phyloP scores from a whole-genome alignment of 441 rosid species.

The Populus hybrid region DNA sequence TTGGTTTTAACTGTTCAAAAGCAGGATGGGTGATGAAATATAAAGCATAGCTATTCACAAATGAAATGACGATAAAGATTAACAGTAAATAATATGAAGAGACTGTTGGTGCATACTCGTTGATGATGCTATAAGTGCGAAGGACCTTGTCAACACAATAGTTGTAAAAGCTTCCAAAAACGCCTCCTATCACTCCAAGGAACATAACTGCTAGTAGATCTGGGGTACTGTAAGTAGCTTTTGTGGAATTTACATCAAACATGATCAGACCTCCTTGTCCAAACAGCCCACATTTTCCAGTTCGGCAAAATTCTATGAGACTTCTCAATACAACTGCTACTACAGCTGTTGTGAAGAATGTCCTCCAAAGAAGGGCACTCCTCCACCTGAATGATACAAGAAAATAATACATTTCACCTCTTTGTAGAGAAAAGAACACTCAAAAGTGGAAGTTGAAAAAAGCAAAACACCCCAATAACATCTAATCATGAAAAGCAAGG shows the following conservation, averaged over 20 bases:
- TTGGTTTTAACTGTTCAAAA: neutral
- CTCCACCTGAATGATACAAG: slow-evolving; percentile 69
- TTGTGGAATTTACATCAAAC: slow-evolving; percentile 72
- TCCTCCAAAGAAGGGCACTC: slow-evolving; percentile 98
- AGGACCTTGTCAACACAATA: slow-evolving; percentile 83
- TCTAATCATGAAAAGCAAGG: neutral
- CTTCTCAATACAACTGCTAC: slow-evolving; percentile 86
- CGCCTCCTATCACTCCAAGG: slow-evolving; percentile 78
- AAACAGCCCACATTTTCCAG: slow-evolving; percentile 80
- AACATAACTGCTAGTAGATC: slow-evolving; percentile 76
- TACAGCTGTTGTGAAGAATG: slow-evolving; percentile 94
- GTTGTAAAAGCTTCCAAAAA: slow-evolving; percentile 87
- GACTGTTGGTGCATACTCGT: slow-evolving; percentile 52
- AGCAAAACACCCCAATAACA: neutral
- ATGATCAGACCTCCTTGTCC: slow-evolving; percentile 93
- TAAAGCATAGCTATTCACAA: neutral
- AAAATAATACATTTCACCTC: slow-evolving; percentile 13
- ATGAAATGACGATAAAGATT: neutral
- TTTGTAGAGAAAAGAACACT: slow-evolving; percentile 4
- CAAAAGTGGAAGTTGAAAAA: neutral
- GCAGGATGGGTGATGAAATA: neutral
- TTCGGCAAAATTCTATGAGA: slow-evolving; percentile 60
- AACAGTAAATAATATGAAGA: neutral
- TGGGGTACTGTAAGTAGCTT: slow-evolving; percentile 41
- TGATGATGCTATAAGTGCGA: slow-evolving; percentile 74